Evolutionary conservation across 306 rosid species (phyloP).

Genomic region (Cicer cuneatum): DNA sequence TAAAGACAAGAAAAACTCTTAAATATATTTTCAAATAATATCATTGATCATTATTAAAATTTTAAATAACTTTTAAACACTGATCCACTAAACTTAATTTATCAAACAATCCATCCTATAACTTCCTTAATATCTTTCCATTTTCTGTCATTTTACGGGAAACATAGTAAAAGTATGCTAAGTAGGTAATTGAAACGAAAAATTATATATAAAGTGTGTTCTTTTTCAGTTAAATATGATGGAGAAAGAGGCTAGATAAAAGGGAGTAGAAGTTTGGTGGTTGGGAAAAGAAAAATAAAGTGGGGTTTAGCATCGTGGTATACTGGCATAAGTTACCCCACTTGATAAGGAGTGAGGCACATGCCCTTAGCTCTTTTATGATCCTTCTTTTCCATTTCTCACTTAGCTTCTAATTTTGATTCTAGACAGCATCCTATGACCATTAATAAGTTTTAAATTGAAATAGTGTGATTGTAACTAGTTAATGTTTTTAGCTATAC

Average conservation of each 20-base stretch:
- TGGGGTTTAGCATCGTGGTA: constrained; percentile 64
- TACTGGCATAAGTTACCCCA: constrained; percentile 62
- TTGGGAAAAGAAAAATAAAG: constrained; percentile 49
- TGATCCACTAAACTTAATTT: fast-evolving
- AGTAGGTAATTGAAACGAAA: constrained; percentile 41
- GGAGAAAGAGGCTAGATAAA: constrained; percentile 31
- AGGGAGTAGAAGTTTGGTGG: constrained; percentile 44
- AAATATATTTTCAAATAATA: too few relatives aligned
- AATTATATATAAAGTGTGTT: constrained; percentile 13
- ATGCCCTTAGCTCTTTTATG: constrained; percentile 52
- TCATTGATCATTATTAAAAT: too few relatives aligned
- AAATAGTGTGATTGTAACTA: not conserved
- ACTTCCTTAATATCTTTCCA: too few relatives aligned
- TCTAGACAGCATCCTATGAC: constrained; percentile 40
- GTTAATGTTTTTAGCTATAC: not conserved
- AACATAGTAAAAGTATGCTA: constrained; percentile 36
- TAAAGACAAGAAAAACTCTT: too few relatives aligned
- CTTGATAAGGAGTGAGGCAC: constrained; percentile 71
- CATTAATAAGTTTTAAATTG: constrained; percentile 1
- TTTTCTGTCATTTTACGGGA: not conserved
- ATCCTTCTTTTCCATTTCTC: constrained; percentile 20
- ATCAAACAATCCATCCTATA: too few relatives aligned
- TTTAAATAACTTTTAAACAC: too few relatives aligned
- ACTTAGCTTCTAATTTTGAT: constrained; percentile 9
- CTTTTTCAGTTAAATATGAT: constrained; percentile 21